phyloP scores from a whole-genome alignment of 805 yeast genomes.

The Candida hispaniensis region DNA sequence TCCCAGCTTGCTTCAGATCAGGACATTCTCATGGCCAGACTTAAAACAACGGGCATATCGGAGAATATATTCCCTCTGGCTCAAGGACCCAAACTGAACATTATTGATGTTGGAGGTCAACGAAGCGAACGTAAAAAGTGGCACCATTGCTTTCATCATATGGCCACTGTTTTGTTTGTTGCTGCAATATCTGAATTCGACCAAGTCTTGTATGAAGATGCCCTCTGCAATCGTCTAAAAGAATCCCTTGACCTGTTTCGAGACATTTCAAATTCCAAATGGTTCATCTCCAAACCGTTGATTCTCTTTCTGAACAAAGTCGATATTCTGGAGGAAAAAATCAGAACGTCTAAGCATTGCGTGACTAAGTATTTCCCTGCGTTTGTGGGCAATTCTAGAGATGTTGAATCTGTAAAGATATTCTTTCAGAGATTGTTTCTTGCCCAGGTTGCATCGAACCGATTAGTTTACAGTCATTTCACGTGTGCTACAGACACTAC shows the following conservation, averaged over 20 bases:
- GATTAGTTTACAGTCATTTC: conserved; percentile 82
- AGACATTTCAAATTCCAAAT: conserved; percentile 68
- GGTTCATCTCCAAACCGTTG: conserved; percentile 81
- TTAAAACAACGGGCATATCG: conserved; percentile 91
- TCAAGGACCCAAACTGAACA: conserved; percentile 54
- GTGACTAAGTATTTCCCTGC: conserved; percentile 68
- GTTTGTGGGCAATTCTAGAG: conserved; percentile 51
- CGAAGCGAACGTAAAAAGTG: conserved; percentile 83
- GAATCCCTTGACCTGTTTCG: conserved; percentile 81
- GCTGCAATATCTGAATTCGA: conserved; percentile 88
- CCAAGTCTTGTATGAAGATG: conserved; percentile 84
- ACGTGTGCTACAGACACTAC: conserved; percentile 93
- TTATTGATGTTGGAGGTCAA: conserved; percentile 96
- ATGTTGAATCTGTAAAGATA: conserved; percentile 31
- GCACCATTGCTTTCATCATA: conserved; percentile 89
- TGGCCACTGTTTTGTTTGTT: conserved; percentile 79
- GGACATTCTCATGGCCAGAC: conserved; percentile 82
- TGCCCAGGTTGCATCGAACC: conserved; percentile 33
- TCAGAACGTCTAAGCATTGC: conserved; percentile 52
- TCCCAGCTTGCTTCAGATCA: conserved; percentile 62
- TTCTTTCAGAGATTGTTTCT: conserved; percentile 63
- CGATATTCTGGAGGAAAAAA: conserved; percentile 67
- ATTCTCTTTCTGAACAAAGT: conserved; percentile 82
- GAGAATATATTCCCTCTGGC: conserved; percentile 67
- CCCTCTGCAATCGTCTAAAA: conserved; percentile 76